These are phyloP conservation scores for Alternaria hordeiaustralica DNA, from an alignment of 2,329 filamentous ascomycete genomes.

Conservation along the genomic window DNA sequence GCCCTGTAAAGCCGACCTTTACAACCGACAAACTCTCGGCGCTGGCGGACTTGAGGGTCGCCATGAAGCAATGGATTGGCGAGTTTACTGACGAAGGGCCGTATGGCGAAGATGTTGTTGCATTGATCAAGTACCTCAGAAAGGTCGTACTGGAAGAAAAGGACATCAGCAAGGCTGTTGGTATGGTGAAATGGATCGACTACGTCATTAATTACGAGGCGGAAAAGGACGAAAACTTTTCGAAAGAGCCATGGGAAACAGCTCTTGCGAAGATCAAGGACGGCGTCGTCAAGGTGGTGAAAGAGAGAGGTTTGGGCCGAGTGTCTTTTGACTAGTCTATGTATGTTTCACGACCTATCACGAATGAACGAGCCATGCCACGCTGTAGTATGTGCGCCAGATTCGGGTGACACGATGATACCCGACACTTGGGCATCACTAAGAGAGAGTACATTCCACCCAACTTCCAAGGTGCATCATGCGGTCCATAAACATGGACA, in stretches of 20 bases:
- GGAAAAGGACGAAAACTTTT: background rate
- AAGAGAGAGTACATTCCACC: background rate
- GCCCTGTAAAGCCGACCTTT: conserved; percentile 64
- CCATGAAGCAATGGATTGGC: conserved; percentile 76
- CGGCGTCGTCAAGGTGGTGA: conserved; percentile 2
- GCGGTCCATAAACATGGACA: background rate
- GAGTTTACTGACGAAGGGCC: conserved; percentile 78
- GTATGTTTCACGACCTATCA: background rate
- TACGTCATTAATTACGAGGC: conserved; percentile 47
- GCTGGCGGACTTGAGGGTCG: conserved; percentile 71
- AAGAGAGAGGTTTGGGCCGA: conserved; percentile 5
- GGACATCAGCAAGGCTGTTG: conserved; percentile 76
- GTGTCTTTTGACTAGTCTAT: conserved; percentile 11
- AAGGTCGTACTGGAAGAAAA: conserved; percentile 77
- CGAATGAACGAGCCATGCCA: background rate
- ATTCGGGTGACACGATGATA: background rate
- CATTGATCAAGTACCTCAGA: conserved; percentile 74
- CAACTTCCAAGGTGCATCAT: background rate
- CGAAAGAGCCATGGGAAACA: background rate
- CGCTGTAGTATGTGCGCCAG: background rate
- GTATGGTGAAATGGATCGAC: conserved; percentile 70
- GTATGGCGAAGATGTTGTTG: conserved; percentile 76
- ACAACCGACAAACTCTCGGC: conserved; percentile 63
- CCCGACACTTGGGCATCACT: too few species aligned
- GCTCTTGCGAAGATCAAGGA: conserved; percentile 1